Percentiles rank a stretch among this genome's conserved stretches.
Conservation (phyloP, 2,329 filamentous ascomycete species). For the Emergomyces orientalis region DNA sequence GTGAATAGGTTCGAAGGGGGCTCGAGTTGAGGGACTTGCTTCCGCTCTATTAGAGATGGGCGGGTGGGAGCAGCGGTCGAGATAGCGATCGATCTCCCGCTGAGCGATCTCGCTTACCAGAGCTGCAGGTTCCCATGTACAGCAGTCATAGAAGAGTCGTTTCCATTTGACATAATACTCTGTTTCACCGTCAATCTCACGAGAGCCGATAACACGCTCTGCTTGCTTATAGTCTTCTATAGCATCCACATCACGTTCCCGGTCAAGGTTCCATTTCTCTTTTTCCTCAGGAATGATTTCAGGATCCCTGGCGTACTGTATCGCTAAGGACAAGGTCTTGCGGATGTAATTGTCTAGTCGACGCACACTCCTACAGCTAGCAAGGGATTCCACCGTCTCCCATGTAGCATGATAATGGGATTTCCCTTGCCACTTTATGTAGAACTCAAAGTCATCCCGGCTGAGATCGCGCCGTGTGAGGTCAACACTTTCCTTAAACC, state of each 20-base stretch:
- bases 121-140: constrained; percentile 79
- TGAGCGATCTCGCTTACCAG: constrained; percentile 72
- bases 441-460: constrained; percentile 72
- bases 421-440: constrained; percentile 93
- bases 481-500: constrained; percentile 58
- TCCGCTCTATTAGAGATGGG: constrained; percentile 73
- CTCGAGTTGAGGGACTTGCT: constrained; percentile 63
- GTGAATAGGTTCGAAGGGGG: constrained; percentile 61
- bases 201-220: constrained; percentile 79
- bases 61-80: constrained; percentile 71
- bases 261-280: constrained; percentile 91
- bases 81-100: constrained; percentile 80
- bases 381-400: constrained; percentile 69
- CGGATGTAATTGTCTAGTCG: constrained; percentile 93
- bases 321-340: constrained; percentile 69
- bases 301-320: constrained; percentile 63
- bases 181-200: constrained; percentile 66
- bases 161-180: constrained; percentile 98
- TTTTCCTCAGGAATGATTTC: constrained; percentile 74
- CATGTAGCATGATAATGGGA: constrained; percentile 94
- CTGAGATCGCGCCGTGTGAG: constrained; percentile 24
- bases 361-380: constrained; percentile 70
- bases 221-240: constrained; percentile 85
- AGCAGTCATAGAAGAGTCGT: constrained; percentile 82
- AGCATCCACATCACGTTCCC: constrained; percentile 80